Conservation (phyloP, 2,329 filamentous ascomycete genomes). For the Ustilaginoidea virens region DNA sequence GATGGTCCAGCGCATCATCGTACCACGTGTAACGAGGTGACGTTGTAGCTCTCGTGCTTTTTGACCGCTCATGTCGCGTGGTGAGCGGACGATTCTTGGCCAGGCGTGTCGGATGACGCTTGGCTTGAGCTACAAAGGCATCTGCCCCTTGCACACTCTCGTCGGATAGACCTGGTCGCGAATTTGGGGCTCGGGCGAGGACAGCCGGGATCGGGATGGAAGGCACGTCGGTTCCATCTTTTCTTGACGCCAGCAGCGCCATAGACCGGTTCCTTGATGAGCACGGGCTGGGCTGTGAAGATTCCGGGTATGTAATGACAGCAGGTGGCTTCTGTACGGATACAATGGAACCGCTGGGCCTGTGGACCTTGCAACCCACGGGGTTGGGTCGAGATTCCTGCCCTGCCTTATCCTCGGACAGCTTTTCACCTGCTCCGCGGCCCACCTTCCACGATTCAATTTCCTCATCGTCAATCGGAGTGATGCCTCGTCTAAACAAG, state of each 20-base stretch:
- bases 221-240: slow-evolving; percentile 29
- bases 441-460: slow-evolving; percentile 46
- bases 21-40: slow-evolving; percentile 23
- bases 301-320: slow-evolving; percentile 36
- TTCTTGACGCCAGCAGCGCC: slow-evolving; percentile 17
- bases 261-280: slow-evolving; percentile 15
- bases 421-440: slow-evolving; percentile 15
- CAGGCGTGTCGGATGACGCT: slow-evolving; percentile 29
- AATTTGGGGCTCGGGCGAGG: slow-evolving; percentile 44
- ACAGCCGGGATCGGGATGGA: slow-evolving; percentile 38
- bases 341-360: slow-evolving; percentile 14
- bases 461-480: slow-evolving; percentile 49
- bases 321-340: slow-evolving; percentile 32
- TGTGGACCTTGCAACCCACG: slow-evolving; percentile 10
- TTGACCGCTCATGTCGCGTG: slow-evolving; percentile 24
- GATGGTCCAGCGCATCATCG: slow-evolving; percentile 18
- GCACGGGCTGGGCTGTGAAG: slow-evolving; percentile 7
- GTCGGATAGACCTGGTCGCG: slow-evolving; percentile 46
- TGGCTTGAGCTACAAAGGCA: slow-evolving; percentile 38
- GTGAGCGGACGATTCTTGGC: slow-evolving; percentile 36
- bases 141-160: slow-evolving; percentile 44
- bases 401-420: slow-evolving; percentile 1
- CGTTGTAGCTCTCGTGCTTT: slow-evolving; percentile 31
- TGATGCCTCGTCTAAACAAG: slow-evolving; percentile 38
- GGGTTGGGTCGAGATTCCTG: slow-evolving; percentile 1